Evolutionary conservation across 805 yeast genomes (phyloP), one percentile per base, ranked within the genome.

Genomic region (Isabelozyma pseudorhagii): DNA sequence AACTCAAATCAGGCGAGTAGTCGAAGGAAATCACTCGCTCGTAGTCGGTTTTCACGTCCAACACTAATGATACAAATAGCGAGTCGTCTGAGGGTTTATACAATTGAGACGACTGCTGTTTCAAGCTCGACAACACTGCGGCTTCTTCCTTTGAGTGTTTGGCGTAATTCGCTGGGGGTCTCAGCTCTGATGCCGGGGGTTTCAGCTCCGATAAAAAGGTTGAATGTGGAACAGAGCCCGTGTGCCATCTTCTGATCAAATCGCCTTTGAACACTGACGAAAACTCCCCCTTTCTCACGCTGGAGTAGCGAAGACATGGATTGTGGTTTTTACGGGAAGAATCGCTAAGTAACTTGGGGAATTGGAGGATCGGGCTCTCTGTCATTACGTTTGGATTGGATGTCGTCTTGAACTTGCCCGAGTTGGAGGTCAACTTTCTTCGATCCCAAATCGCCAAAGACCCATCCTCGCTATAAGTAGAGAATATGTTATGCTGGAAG

Each of bases 21-120:
- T 91, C 97, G 67, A 86, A 91, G 0, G 96, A 85, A 1, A 87
- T 83, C 0, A 91, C 96, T 56, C 92, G 78, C 55, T 91, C 96
- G 58, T 80, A 84, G 47, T 85, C 87, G 0, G 96, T 85, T 50
- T 79, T 80, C 9, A 82, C 81, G 62, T 90, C 96, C 44, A 81
- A 74, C 1, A 90, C 97, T 38, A 81, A 75, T 0, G 94, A 79
- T 1, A 89, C 91, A 65, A 89, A 90, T 34, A 87, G 64, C 3
- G 84, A 75, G 39, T 87, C 89, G 17, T 73, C 72, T 6, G 66
- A 68, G 9, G 71, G 68, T n/a, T 62, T 63, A 49, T 72, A 73
- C 40, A 71, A 59, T 45, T 69, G 71, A 1, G 63, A 51, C 7
- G 77, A 58, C 51, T 74, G 79, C 31, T 59, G 63, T 47, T 72